phyloP scores from a whole-genome alignment of 2,329 filamentous ascomycete genomes.

The Hymenoscyphus repandus region DNA sequence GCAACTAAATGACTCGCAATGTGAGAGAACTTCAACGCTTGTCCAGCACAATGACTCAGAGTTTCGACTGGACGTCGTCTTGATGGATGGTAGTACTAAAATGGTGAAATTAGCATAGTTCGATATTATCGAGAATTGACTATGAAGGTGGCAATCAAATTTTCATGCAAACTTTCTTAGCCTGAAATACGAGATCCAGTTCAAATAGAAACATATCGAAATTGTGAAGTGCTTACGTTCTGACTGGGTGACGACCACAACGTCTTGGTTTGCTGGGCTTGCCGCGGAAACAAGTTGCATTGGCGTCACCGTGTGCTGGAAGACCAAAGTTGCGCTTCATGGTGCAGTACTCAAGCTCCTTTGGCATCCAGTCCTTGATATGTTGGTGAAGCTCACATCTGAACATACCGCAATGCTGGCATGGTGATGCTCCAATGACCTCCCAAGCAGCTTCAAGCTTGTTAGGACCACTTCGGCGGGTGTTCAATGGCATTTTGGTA shows the following conservation, averaged over 20 bases:
- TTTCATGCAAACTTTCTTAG: no score
- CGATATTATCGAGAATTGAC: neutral
- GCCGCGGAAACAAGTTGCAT: conserved; percentile 51
- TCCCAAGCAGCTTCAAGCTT: conserved; percentile 61
- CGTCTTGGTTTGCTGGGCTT: conserved; percentile 53
- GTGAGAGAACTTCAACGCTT: neutral
- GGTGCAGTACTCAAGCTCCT: conserved; percentile 53
- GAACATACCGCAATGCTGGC: conserved; percentile 55
- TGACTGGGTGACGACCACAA: conserved; percentile 48
- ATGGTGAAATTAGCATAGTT: neutral
- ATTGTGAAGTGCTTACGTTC: conserved; percentile 24
- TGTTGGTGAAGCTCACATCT: conserved; percentile 61
- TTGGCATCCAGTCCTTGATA: conserved; percentile 54
- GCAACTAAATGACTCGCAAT: neutral
- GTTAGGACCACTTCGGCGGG: conserved; percentile 55
- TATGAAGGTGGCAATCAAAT: no score
- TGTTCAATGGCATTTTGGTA: conserved; percentile 49
- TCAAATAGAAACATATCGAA: neutral
- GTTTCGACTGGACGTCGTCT: conserved; percentile 1
- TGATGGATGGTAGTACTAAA: conserved; percentile 7
- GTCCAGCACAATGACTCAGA: conserved; percentile 1
- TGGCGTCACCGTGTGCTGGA: conserved; percentile 41
- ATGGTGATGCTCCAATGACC: conserved; percentile 55
- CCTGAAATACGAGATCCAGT: no score
- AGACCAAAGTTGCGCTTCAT: conserved; percentile 53